These are phyloP conservation scores for Penicillium bialowiezense DNA, from an alignment of 495 filamentous ascomycete species.

Conservation along the genomic window DNA sequence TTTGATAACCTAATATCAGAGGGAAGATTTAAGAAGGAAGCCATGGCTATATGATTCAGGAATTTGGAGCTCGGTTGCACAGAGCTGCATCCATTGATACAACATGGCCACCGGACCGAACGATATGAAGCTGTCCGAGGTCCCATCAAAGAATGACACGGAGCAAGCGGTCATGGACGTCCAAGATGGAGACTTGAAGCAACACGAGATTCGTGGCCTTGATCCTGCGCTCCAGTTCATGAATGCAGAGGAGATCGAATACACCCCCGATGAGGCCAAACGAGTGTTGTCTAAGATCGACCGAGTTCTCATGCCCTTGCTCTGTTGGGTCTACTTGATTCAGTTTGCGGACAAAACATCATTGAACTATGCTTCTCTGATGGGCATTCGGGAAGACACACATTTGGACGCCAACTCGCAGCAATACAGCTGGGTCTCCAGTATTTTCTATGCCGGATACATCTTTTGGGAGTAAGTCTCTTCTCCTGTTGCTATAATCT, in stretches of 20 bases:
- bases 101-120: background rate
- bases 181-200: constrained; percentile 4
- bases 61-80: background rate
- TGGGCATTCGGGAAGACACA: constrained; percentile 32
- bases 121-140: constrained; percentile 6
- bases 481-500: background rate
- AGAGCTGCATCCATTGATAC: background rate
- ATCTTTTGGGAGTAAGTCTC: constrained; percentile 10
- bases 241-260: constrained; percentile 11
- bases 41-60: background rate
- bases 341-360: constrained; percentile 49
- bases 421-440: constrained; percentile 41
- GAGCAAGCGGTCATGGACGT: constrained; percentile 6
- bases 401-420: constrained; percentile 17
- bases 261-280: constrained; percentile 8
- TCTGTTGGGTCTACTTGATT: constrained; percentile 21
- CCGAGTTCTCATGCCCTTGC: constrained; percentile 38
- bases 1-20: constrained; percentile 4
- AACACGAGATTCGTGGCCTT: constrained; percentile 1
- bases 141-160: constrained; percentile 5
- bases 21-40: constrained; percentile 5
- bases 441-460: constrained; percentile 39
- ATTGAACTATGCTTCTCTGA: constrained; percentile 41
- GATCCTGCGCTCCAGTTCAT: constrained; percentile 14
- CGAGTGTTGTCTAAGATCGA: constrained; percentile 41